Percentiles rank a stretch among this genome's conserved stretches.
phyloP scores from a whole-genome alignment of 208 protist species.

The Chromosphaera perkinsii region DNA sequence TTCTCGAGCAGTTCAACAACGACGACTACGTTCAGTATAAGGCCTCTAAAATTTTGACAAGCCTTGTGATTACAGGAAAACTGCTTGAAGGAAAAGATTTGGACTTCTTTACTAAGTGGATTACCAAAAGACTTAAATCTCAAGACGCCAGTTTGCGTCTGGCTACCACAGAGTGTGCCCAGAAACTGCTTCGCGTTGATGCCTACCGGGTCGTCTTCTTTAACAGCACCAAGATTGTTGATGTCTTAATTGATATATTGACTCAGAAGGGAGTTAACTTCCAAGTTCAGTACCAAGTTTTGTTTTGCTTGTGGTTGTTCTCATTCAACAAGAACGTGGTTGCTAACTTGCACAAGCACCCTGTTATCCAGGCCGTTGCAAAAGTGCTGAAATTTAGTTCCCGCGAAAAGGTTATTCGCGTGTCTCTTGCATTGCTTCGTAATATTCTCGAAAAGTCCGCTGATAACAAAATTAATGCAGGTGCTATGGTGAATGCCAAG shows the following conservation, averaged over 20 bases:
- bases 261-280: constrained; percentile 18
- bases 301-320: constrained; percentile 46
- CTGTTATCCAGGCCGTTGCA: constrained; percentile 6
- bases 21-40: constrained; percentile 20
- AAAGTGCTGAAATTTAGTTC: constrained; percentile 2
- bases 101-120: too few species aligned
- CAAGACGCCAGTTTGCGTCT: too few species aligned
- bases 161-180: too few species aligned
- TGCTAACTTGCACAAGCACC: not conserved
- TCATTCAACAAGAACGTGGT: constrained; percentile 32
- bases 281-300: constrained; percentile 45
- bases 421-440: not conserved
- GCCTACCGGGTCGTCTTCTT: constrained; percentile 4
- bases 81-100: too few species aligned
- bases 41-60: constrained; percentile 9
- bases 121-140: too few species aligned
- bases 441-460: constrained; percentile 12
- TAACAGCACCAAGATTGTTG: constrained; percentile 3
- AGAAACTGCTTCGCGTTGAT: constrained; percentile 1
- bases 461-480: not conserved
- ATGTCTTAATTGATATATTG: not conserved
- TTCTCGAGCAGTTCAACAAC: constrained; percentile 9
- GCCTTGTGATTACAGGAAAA: not conserved
- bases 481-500: not conserved
- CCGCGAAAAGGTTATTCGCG: constrained; percentile 37